A percentile compares a stretch with the other conserved stretches of the same genome.
Evolutionary conservation across 1,284 basidiomycete species (phyloP).

Genomic region (Mrakiaceae sp.): DNA sequence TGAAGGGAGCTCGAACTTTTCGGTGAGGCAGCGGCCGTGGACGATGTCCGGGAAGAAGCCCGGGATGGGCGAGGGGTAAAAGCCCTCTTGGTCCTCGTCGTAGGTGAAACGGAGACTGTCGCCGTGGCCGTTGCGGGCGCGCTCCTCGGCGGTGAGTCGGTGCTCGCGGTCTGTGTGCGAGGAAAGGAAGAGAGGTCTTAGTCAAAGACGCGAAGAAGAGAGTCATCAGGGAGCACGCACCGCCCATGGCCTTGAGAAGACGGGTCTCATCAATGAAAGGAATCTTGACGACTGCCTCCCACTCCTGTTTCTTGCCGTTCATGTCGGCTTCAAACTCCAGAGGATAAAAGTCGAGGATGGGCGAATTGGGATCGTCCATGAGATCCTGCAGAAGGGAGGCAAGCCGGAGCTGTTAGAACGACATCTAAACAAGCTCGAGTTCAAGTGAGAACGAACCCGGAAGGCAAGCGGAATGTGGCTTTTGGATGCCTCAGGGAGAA

Average conservation of each 20-base stretch:
- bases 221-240: constrained; percentile 37
- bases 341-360: constrained; percentile 93
- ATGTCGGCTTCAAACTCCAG: constrained; percentile 79
- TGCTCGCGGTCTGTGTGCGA: constrained; percentile 52
- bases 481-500: constrained; percentile 78
- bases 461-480: constrained; percentile 79
- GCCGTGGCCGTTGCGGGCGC: constrained; percentile 63
- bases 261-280: constrained; percentile 88
- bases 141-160: constrained; percentile 66
- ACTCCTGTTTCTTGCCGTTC: constrained; percentile 97
- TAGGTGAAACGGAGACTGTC: constrained; percentile 67
- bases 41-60: constrained; percentile 90
- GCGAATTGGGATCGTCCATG: constrained; percentile 75
- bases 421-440: constrained; percentile 4
- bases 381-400: constrained; percentile 49
- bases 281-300: constrained; percentile 98
- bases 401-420: neutral
- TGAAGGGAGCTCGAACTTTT: constrained; percentile 74
- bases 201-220: neutral
- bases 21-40: constrained; percentile 66
- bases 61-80: constrained; percentile 81
- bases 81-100: constrained; percentile 48
- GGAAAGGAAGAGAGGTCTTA: neutral
- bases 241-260: constrained; percentile 67
- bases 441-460: constrained; percentile 42